These are phyloP conservation scores for Conticribra weissflogii DNA, from an alignment of 108 stramenopile species.

Conservation along the genomic window DNA sequence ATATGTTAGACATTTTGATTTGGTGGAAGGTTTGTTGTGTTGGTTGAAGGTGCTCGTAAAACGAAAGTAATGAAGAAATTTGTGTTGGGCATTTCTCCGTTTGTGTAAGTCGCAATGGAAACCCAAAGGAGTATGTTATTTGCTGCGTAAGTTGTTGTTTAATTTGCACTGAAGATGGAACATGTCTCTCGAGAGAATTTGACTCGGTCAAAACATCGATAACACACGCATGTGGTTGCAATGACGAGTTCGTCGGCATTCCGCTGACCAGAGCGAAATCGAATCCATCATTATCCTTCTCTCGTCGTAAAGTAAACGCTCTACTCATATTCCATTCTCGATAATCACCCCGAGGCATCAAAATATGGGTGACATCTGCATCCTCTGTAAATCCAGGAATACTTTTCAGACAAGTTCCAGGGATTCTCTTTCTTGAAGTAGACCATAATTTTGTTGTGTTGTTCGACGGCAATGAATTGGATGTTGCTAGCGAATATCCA, in stretches of 20 bases:
- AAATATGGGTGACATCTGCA: slow-evolving; percentile 64
- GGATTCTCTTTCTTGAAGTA: slow-evolving; percentile 29
- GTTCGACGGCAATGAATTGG: neutral
- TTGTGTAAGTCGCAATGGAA: neutral
- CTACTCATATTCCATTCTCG: slow-evolving; percentile 4
- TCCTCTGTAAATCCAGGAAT: slow-evolving; percentile 54
- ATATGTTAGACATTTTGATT: too few species aligned
- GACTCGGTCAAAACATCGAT: too few species aligned
- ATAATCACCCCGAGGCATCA: slow-evolving; percentile 24
- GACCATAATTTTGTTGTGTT: neutral
- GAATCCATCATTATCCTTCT: slow-evolving; percentile 2
- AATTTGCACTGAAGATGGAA: neutral
- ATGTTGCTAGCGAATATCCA: slow-evolving; percentile 5
- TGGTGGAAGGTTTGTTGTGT: neutral
- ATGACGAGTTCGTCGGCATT: neutral
- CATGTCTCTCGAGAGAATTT: too few species aligned
- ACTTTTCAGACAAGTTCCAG: slow-evolving; percentile 39
- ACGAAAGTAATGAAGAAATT: slow-evolving; percentile 19
- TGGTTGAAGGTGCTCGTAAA: slow-evolving; percentile 18
- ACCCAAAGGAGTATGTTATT: neutral
- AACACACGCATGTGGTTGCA: neutral
- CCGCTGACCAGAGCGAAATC: slow-evolving; percentile 33
- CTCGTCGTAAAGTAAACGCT: slow-evolving; percentile 38
- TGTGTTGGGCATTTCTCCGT: slow-evolving; percentile 6
- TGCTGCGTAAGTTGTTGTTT: neutral